These are phyloP conservation scores for Pseudocercospora ulei DNA, from an alignment of 2,329 filamentous ascomycete genomes.

Conservation along the genomic window DNA sequence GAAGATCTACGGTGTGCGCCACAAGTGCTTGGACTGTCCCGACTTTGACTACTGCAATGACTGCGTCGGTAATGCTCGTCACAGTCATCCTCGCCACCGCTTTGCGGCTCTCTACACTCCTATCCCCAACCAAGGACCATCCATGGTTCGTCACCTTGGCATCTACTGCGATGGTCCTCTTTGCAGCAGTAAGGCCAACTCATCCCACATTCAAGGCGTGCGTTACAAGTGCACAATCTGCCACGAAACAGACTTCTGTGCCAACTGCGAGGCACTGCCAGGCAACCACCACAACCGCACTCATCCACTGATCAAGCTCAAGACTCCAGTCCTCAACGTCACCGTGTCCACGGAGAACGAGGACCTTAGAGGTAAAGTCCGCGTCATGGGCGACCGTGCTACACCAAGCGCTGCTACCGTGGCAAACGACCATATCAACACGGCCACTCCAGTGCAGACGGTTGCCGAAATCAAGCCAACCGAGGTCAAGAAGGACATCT, in stretches of 20 bases:
- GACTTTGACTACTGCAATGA: slow-evolving; percentile 91
- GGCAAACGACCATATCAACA: slow-evolving; percentile 35
- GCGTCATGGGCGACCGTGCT: slow-evolving; percentile 59
- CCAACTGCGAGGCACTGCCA: slow-evolving; percentile 81
- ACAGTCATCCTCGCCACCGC: slow-evolving; percentile 70
- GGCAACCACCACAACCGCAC: slow-evolving; percentile 80
- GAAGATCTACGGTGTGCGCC: slow-evolving; percentile 75
- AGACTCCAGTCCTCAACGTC: slow-evolving; percentile 79
- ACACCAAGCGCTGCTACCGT: background rate
- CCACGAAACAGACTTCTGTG: slow-evolving; percentile 90
- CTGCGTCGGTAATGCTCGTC: slow-evolving; percentile 58
- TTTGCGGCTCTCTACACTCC: slow-evolving; percentile 82
- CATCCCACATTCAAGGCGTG: slow-evolving; percentile 63
- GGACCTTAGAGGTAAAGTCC: slow-evolving; percentile 57
- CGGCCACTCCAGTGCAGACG: slow-evolving; percentile 58
- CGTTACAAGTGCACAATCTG: slow-evolving; percentile 98
- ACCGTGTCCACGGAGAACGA: slow-evolving; percentile 78
- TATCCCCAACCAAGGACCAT: slow-evolving; percentile 41
- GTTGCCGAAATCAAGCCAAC: slow-evolving; percentile 60
- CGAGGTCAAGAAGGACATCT: slow-evolving; percentile 26
- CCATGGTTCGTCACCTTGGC: slow-evolving; percentile 57
- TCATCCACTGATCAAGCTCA: slow-evolving; percentile 96
- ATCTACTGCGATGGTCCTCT: slow-evolving; percentile 93
- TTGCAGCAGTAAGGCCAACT: slow-evolving; percentile 52
- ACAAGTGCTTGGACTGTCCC: slow-evolving; percentile 95